Evolutionary conservation across 495 filamentous ascomycete species (phyloP).

Genomic region (Hyaloscypha hepaticicola): DNA sequence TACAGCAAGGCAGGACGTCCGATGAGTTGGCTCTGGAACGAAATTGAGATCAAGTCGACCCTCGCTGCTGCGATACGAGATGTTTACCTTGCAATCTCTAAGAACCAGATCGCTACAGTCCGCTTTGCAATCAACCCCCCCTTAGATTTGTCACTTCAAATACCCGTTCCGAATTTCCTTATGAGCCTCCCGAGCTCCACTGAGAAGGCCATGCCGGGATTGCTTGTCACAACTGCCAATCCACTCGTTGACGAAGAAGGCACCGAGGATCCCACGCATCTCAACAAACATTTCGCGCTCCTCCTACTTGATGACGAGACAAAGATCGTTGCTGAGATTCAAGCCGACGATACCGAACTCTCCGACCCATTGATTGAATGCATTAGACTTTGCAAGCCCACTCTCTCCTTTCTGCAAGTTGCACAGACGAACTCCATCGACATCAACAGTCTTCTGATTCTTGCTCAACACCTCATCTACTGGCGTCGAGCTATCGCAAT

Average conservation of each 20-base stretch:
- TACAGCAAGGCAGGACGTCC: conserved; percentile 35
- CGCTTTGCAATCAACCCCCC: conserved; percentile 45
- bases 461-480: conserved; percentile 89
- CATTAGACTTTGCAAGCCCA: conserved; percentile 79
- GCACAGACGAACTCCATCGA: conserved; percentile 70
- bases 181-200: conserved; percentile 66
- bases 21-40: conserved; percentile 59
- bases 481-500: conserved; percentile 92
- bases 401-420: conserved; percentile 69
- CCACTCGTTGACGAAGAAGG: conserved; percentile 66
- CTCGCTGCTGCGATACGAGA: conserved; percentile 80
- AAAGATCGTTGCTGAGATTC: conserved; percentile 78
- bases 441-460: conserved; percentile 73
- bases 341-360: conserved; percentile 68
- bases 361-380: conserved; percentile 76
- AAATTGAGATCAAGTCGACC: conserved; percentile 73
- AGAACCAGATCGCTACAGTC: conserved; percentile 71
- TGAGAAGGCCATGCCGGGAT: conserved; percentile 64
- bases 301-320: conserved; percentile 83
- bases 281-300: conserved; percentile 83
- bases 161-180: conserved; percentile 75
- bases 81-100: conserved; percentile 76
- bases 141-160: conserved; percentile 76
- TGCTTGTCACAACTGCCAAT: conserved; percentile 85
- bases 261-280: conserved; percentile 55